Base-by-base conservation (phyloP, 345 rosid genomes). In the Murraya paniculata region DNA sequence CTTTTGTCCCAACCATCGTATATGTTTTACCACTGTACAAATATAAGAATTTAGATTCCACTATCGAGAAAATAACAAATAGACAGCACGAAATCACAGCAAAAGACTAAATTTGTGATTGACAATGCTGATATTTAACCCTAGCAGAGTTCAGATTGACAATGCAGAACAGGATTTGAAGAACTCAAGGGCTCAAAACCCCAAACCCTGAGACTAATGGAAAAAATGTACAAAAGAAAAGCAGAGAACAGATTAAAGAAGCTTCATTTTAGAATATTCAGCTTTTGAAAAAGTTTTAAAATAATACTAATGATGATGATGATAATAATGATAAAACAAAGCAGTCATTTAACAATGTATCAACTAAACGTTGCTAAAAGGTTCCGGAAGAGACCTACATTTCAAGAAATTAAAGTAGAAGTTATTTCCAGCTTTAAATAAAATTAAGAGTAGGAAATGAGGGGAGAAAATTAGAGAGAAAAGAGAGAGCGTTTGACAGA, bases 1-100 rank as follows among this genome's bases (percentile, higher is more conserved):
- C 85, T 76, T 77, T 79, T 45, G 88, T 89, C 81, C 99, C 99
- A 82, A 95, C 98, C 98, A 95, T 95, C 30, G 99, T 92, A 83
- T 93, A 89, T 55, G 99, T 95, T 84, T 95, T 95, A 45, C 98
- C 99, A 59, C 99, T 95, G 90, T 50, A 56, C 76, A 77, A 70
- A 72, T 24, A 79, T 16, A 50, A 69, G 67, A 24, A 33, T 36
- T 68, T 28, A 9, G 14, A 71, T n/a, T 50, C 64, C 66, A 68
- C 19, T 14, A 56, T 0, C 38, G 69, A 77, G 66, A 55, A 57
- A 68, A 36, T 19, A 9, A 33, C 56, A 27, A 61, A 68, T 55
- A 38, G 55, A 25, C 38, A 36, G 24, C 33, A 77, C 35, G 4
- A 30, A 11, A 22, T 35, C 45, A 5, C 24, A 58, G 22, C 30